phyloP scores from a whole-genome alignment of 805 yeast species.

The Vanderwaltozyma tropicalis region DNA sequence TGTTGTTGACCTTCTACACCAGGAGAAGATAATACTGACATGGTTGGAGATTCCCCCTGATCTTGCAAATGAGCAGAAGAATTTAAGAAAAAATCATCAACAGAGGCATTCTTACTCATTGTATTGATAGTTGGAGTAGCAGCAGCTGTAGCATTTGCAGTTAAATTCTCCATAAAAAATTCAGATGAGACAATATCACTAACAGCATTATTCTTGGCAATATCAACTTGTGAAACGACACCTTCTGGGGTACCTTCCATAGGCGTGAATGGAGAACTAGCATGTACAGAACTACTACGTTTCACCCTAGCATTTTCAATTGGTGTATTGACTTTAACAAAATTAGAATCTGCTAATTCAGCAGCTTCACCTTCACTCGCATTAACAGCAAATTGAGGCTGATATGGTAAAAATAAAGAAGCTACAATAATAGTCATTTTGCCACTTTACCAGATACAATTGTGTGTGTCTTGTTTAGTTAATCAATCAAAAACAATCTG shows the following conservation, averaged over 20 bases:
- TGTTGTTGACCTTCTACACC: slow-evolving; percentile 5
- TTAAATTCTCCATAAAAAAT: slow-evolving; percentile 27
- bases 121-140: slow-evolving; percentile 8
- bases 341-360: slow-evolving; percentile 20
- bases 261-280: slow-evolving; percentile 15
- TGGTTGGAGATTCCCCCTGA: slow-evolving; percentile 5
- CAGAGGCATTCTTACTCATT: slow-evolving; percentile 28
- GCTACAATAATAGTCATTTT: slow-evolving; percentile 60
- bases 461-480: too few species aligned
- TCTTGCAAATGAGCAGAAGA: slow-evolving; percentile 1
- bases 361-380: slow-evolving; percentile 26
- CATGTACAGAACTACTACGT: slow-evolving; percentile 20
- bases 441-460: too few species aligned
- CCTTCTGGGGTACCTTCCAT: slow-evolving; percentile 4
- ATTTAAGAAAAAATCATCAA: slow-evolving; percentile 44
- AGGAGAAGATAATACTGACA: slow-evolving; percentile 10
- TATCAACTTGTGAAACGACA: slow-evolving; percentile 4
- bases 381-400: slow-evolving; percentile 46
- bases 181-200: slow-evolving; percentile 22
- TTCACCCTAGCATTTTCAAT: slow-evolving; percentile 9
- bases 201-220: neutral
- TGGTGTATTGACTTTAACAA: slow-evolving; percentile 14
- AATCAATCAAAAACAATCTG: too few species aligned
- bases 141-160: slow-evolving; percentile 27
- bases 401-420: slow-evolving; percentile 64